These are phyloP conservation scores for Calonectria fujianensis DNA, from an alignment of 2,329 filamentous ascomycete species.

Conservation along the genomic window DNA sequence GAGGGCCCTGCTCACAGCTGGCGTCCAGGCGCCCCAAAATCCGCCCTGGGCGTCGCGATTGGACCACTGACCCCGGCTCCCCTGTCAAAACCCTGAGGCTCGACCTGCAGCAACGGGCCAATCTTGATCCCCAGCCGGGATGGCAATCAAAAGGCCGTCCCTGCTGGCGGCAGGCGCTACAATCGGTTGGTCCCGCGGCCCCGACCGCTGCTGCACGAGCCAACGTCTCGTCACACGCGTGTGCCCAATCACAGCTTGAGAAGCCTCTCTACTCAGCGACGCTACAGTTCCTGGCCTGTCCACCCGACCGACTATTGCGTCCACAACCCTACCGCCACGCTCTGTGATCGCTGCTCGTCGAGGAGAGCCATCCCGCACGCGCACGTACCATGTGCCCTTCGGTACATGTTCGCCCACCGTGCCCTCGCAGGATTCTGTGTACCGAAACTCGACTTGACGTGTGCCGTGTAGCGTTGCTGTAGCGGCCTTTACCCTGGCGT, in stretches of 20 bases:
- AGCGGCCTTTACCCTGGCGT: slow-evolving; percentile 35
- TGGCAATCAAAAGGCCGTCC: slow-evolving; percentile 49
- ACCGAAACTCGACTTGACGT: slow-evolving; percentile 27
- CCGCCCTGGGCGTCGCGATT: slow-evolving; percentile 38
- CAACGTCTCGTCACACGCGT: slow-evolving; percentile 65
- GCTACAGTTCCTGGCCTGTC: slow-evolving; percentile 48
- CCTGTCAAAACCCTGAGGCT: slow-evolving; percentile 51
- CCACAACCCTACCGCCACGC: slow-evolving; percentile 49
- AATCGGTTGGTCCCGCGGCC: slow-evolving; percentile 68
- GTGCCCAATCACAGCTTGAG: slow-evolving; percentile 60
- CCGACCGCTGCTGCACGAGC: slow-evolving; percentile 67
- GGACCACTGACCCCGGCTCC: slow-evolving; percentile 21
- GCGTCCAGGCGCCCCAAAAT: slow-evolving; percentile 26
- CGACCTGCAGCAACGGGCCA: slow-evolving; percentile 61
- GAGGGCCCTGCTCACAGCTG: slow-evolving; percentile 19
- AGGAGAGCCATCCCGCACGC: slow-evolving; percentile 30
- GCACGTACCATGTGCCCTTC: slow-evolving; percentile 5
- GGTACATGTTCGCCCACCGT: slow-evolving; percentile 41
- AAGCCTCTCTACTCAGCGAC: slow-evolving; percentile 49
- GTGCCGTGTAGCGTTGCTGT: slow-evolving; percentile 38
- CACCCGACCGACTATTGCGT: slow-evolving; percentile 52
- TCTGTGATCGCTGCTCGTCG: slow-evolving; percentile 34
- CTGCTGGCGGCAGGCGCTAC: slow-evolving; percentile 59
- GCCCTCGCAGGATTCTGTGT: slow-evolving; percentile 42
- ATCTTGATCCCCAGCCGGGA: slow-evolving; percentile 63